These are phyloP conservation scores for Linum usitatissimum DNA, from an alignment of 345 rosid species.

Conservation along the genomic window DNA sequence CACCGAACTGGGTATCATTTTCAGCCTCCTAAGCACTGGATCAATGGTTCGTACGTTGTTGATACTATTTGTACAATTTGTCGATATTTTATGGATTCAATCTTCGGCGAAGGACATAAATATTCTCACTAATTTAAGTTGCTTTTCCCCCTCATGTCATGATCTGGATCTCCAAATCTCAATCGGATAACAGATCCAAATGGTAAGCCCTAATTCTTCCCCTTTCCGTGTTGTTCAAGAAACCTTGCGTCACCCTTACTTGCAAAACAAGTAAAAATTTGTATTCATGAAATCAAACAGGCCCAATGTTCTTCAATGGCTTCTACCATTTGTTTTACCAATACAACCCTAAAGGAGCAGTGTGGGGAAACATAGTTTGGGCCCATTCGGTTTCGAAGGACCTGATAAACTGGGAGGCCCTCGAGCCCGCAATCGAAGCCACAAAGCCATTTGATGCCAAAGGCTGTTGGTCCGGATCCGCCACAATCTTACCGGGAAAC, in stretches of 20 bases:
- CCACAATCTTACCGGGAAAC: background rate
- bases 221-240: background rate
- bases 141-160: background rate
- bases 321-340: conserved; percentile 3
- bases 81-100: too few relatives aligned
- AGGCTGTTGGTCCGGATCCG: conserved; percentile 4
- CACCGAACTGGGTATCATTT: conserved; percentile 57
- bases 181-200: background rate
- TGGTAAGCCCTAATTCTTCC: background rate
- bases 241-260: background rate
- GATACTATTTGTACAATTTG: too few relatives aligned
- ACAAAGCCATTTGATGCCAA: background rate
- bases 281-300: background rate
- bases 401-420: conserved; percentile 3
- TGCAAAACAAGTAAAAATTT: background rate
- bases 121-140: background rate
- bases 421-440: conserved; percentile 2
- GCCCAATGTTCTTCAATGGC: conserved; percentile 5
- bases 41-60: background rate
- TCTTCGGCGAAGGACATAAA: too few relatives aligned
- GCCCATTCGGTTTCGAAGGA: conserved; percentile 2
- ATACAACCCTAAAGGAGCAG: conserved; percentile 2
- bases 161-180: background rate
- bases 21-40: conserved; percentile 7
- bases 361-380: conserved; percentile 4